A percentile compares a stretch with the other conserved stretches of the same genome.
Conservation (phyloP, 306 rosid genomes). For the Fragaria vesca region DNA sequence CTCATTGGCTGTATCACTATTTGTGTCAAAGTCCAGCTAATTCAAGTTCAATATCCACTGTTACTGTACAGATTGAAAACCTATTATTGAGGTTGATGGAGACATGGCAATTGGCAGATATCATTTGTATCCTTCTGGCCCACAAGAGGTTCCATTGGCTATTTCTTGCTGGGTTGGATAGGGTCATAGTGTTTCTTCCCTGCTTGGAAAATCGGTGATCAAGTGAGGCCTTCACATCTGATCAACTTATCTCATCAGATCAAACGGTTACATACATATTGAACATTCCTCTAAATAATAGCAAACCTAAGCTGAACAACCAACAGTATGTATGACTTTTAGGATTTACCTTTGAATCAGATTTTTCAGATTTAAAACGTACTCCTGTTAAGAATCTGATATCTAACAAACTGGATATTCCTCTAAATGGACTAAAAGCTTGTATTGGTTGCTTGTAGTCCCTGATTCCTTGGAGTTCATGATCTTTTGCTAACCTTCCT, state of each 20-base stretch:
- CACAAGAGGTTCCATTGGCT: not conserved
- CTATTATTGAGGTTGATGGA: not conserved
- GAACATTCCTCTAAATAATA: not conserved
- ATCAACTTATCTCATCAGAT: not conserved
- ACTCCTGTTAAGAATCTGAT: not conserved
- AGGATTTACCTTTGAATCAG: not conserved
- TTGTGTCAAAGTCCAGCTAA: not conserved
- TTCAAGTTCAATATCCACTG: not conserved
- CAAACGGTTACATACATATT: not conserved
- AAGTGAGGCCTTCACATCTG: not conserved
- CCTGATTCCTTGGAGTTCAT: not conserved
- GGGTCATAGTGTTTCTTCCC: not conserved
- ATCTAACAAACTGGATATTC: conserved; percentile 11
- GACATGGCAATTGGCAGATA: not conserved
- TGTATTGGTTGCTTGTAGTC: not conserved
- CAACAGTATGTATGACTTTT: not conserved
- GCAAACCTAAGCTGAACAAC: not conserved
- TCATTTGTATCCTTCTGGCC: not conserved
- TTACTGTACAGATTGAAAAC: not conserved
- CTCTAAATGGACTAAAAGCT: not conserved
- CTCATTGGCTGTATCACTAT: not conserved
- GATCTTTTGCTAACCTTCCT: not conserved
- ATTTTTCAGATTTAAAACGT: too few species aligned
- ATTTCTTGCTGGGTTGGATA: not conserved
- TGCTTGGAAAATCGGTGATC: not conserved